phyloP scores from a whole-genome alignment of 306 rosid species.

The Phaseolus lunatus region DNA sequence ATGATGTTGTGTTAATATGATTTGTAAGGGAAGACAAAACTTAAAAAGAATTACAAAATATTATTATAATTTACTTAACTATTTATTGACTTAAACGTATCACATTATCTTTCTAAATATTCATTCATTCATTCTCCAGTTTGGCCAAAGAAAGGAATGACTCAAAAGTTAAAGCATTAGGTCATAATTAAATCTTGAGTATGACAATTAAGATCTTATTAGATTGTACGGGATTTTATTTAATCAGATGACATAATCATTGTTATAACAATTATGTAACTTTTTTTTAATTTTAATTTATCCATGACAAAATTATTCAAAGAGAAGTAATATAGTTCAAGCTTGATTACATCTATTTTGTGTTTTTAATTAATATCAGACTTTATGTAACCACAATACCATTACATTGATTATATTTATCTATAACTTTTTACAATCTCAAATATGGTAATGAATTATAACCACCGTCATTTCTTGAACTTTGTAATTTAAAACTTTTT shows the following conservation, averaged over 20 bases:
- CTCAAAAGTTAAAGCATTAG: background rate
- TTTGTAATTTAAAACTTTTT: too few relatives aligned
- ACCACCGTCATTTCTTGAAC: too few relatives aligned
- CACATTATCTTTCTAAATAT: background rate
- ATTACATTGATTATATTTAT: too few relatives aligned
- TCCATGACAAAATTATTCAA: background rate
- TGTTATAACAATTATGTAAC: background rate
- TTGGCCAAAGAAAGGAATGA: background rate
- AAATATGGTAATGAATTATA: too few relatives aligned
- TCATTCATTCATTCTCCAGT: background rate
- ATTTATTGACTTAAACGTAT: background rate
- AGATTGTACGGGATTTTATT: background rate
- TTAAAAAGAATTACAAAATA: too few relatives aligned
- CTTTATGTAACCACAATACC: too few relatives aligned
- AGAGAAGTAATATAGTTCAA: too few relatives aligned
- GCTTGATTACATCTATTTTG: too few relatives aligned
- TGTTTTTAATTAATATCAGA: too few relatives aligned
- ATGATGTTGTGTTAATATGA: too few relatives aligned
- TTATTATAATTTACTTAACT: background rate
- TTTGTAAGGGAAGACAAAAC: too few relatives aligned
- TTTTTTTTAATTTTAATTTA: background rate
- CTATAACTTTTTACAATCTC: too few relatives aligned
- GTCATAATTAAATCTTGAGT: background rate
- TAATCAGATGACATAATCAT: slow-evolving; percentile 1
- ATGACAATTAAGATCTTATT: slow-evolving; percentile 7